A percentile compares a stretch with the other conserved stretches of the same genome.
phyloP scores from a whole-genome alignment of 1,284 basidiomycete genomes.

The Cutaneotrichosporon cutaneum region DNA sequence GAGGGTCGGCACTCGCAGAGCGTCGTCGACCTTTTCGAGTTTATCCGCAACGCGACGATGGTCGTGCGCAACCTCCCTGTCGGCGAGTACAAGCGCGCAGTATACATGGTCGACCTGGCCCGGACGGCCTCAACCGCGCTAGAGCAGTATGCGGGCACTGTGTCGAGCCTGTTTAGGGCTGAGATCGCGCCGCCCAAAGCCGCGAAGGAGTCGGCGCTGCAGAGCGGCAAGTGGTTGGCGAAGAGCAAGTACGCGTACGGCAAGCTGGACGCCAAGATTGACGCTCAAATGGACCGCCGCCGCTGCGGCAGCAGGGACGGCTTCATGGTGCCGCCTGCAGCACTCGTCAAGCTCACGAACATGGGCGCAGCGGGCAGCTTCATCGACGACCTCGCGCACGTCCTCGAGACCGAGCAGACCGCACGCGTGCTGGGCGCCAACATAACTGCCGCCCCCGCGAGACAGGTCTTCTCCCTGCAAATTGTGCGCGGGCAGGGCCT shows the following conservation, averaged over 20 bases:
- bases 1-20: constrained; percentile 47
- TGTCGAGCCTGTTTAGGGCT: constrained; percentile 43
- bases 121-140: constrained; percentile 45
- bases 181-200: constrained; percentile 31
- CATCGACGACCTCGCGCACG: constrained; percentile 44
- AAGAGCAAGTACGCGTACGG: constrained; percentile 51
- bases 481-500: constrained; percentile 46
- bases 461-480: constrained; percentile 40
- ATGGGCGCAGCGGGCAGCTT: constrained; percentile 43
- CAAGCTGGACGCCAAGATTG: constrained; percentile 46
- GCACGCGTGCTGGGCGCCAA: constrained; percentile 40
- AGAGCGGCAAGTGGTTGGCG: constrained; percentile 51
- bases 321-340: constrained; percentile 18
- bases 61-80: constrained; percentile 48
- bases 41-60: constrained; percentile 42
- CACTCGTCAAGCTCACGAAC: constrained; percentile 51
- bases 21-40: constrained; percentile 51
- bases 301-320: constrained; percentile 8
- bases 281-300: constrained; percentile 33
- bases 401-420: constrained; percentile 48
- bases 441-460: constrained; percentile 11
- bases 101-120: constrained; percentile 51
- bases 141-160: constrained; percentile 46
- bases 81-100: constrained; percentile 48
- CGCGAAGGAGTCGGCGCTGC: constrained; percentile 5